Conservation (phyloP, 2,329 filamentous ascomycete genomes). For the Fusarium papillatum region DNA sequence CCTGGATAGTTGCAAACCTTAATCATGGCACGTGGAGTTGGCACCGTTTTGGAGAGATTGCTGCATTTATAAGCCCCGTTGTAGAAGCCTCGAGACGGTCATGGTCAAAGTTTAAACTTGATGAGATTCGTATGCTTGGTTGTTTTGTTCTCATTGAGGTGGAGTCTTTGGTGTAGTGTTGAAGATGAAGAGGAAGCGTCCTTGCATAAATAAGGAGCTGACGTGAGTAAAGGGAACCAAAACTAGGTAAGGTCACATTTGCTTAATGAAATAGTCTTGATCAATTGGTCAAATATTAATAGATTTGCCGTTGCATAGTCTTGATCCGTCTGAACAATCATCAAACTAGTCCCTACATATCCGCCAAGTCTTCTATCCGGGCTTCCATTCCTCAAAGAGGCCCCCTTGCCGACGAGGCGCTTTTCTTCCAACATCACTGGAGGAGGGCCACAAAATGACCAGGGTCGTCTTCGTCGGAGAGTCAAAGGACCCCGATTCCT, state of each 20-base stretch:
- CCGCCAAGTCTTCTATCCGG: neutral
- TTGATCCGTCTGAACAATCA: neutral
- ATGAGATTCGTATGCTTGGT: neutral
- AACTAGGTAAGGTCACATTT: neutral
- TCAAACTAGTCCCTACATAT: neutral
- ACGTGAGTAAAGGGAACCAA: neutral
- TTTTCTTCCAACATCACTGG: neutral
- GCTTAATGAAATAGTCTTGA: neutral
- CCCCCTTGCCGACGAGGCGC: neutral
- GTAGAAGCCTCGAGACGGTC: neutral
- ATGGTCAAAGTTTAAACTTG: neutral
- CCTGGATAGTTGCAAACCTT: neutral
- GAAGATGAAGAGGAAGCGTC: neutral
- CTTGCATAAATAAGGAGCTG: neutral
- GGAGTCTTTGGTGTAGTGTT: neutral
- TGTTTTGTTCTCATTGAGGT: neutral
- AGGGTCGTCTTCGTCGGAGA: neutral
- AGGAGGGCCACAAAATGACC: conserved; percentile 5
- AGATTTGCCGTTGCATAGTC: neutral
- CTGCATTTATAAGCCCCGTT: neutral
- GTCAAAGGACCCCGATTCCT: neutral
- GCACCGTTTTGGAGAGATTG: neutral
- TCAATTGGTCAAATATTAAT: neutral
- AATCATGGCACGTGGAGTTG: neutral
- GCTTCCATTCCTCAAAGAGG: neutral